Base-by-base conservation (phyloP, 2,329 filamentous ascomycete genomes). In the Nothophoma quercina region DNA sequence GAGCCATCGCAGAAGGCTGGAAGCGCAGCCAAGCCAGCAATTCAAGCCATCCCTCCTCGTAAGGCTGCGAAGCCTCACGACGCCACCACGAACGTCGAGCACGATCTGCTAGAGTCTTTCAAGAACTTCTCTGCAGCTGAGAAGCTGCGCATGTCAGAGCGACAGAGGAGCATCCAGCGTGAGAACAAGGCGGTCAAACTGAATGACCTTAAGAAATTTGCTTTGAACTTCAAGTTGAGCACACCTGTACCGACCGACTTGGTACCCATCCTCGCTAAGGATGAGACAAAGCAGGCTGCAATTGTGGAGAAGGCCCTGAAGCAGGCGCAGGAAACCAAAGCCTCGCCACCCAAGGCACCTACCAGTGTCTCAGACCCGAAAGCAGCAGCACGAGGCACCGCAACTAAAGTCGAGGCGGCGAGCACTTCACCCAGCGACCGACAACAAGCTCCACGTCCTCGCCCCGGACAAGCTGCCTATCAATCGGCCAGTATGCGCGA, bases 121-220 rank as follows among this genome's bases (percentile, higher is more conserved):
- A 85, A 84, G 58, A 80, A 85, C 41, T 88, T 88, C 65, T 83
- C 84, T 8, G 83, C 83, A 48, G 78, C 71, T 16, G 85, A 88
- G 71, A 88, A 87, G 69, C 67, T 85, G 58, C 82, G 83, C 57
- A 74, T 86, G 56, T 79, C 83, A 51, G 84, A 87, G 62, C 79
- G 80, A 18, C 72, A 74, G 44, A 80, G 83, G 33, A 79, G 79
- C 36, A 79, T 83, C 59, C 81, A 78, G 16, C 79, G 81, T 15
- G 81, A 86, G 53, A 95, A 98, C 72, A 96, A 96, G 72, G 91
- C 93, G 62, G 87, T 95, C 60, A 97, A 96, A 75, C 76, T 99
- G 56, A 96, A 91, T 54, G 95, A 99, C 76, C 78, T 99, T 51
- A 96, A 95, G 81, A 96, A 93, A 69, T 99, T 99, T 74, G 91